Evolutionary conservation across 352 stramenopile genomes (phyloP).

Genomic region (Phytophthora pseudosyringae): DNA sequence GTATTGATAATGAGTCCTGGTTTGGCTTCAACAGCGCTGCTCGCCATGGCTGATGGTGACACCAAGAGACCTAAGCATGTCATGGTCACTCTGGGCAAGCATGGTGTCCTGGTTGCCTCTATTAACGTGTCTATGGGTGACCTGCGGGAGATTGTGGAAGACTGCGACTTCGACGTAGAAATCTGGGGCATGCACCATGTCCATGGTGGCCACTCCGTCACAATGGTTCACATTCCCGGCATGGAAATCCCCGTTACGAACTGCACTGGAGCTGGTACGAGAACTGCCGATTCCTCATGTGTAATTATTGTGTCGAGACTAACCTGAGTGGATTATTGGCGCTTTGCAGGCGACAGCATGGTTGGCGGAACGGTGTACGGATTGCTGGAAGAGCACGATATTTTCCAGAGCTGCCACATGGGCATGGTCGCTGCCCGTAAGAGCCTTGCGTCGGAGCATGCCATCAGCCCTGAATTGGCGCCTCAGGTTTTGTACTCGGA

Average conservation of each 20-base stretch:
- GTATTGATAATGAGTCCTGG: conserved; percentile 8
- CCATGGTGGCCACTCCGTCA: conserved; percentile 45
- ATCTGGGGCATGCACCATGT: conserved; percentile 69
- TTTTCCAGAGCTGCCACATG: conserved; percentile 74
- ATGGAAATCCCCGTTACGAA: conserved; percentile 63
- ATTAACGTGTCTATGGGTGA: conserved; percentile 55
- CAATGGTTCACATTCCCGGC: conserved; percentile 73
- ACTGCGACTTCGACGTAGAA: conserved; percentile 49
- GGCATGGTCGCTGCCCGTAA: conserved; percentile 78
- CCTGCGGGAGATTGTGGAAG: conserved; percentile 32
- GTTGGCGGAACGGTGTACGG: conserved; percentile 83
- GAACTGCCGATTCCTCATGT: not conserved
- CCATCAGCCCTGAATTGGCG: conserved; percentile 65
- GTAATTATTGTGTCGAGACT: not conserved
- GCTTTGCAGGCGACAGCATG: conserved; percentile 67
- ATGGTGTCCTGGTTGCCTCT: conserved; percentile 74
- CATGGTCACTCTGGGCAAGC: conserved; percentile 80
- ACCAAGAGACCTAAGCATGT: conserved; percentile 63
- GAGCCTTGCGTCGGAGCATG: conserved; percentile 68
- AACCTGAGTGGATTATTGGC: conserved; percentile 4
- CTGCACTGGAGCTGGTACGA: conserved; percentile 75
- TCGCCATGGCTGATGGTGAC: conserved; percentile 67
- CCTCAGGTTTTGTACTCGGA: conserved; percentile 43
- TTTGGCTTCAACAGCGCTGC: conserved; percentile 44
- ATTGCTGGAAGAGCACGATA: conserved; percentile 61